Evolutionary conservation across 805 yeast species (phyloP), one percentile per base, ranked within the genome.

Genomic region (Maudiozyma saulgeensis): DNA sequence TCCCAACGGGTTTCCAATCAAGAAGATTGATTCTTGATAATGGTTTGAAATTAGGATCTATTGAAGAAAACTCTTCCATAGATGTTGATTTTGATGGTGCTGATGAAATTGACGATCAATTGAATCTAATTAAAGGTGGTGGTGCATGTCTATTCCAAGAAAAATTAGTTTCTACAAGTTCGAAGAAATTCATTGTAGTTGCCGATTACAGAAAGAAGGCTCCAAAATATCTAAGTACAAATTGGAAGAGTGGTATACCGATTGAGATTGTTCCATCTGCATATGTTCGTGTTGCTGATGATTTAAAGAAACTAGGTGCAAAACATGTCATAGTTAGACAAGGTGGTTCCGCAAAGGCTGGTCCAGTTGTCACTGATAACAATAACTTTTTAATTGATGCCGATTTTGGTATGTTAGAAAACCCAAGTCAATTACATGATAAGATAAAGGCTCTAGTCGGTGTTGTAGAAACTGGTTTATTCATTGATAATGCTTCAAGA

Each of bases 41-140:
- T 59, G 93, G 93, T 0, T 74, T 93, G 54, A 75, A 68, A 40
- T 73, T 90, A 55, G 96, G 95, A 1, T 74, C 85, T 9, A 79
- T 91, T 52, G 97, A 91, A 61, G 90, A 88, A 71, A 82, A 71
- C 45, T 87, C 95, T 2, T 75, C 76, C 25, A 71, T 93, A 43
- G 99, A 93, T 64, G 80, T 93, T 58, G 96, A 96, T 1, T 93
- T 93, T 65, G 99, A 93, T 67, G 99, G 99, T 43, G 98, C 99
- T 2, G 99, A 93, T 68, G 99, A 93, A 68, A 90, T 90, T 50
- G 99, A 91, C 67, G 63, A 78, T 4, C 63, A 75, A 19, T 74
- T 93, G 58, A 87, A 89, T 63, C 81, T 90, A 60, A 93, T 93
- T 66, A 93, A 93, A 70, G 99, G 99, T 56, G 99, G 99, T 45